These are phyloP conservation scores for Fraxinus xanthoxyloides DNA, from an alignment of 305 asterid species.

Conservation along the genomic window DNA sequence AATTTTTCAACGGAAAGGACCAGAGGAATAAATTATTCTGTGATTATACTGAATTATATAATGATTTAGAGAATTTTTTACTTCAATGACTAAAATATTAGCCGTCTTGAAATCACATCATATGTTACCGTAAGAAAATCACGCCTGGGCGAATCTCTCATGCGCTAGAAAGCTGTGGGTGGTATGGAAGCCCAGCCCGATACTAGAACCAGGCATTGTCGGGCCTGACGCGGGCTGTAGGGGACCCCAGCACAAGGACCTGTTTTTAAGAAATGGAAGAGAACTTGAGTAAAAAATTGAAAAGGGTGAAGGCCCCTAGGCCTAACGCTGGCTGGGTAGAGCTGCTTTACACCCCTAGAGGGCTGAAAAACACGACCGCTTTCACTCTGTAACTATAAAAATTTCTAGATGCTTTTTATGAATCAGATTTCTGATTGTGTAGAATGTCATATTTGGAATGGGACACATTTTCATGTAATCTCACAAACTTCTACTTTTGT, in stretches of 20 bases:
- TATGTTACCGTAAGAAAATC: neutral
- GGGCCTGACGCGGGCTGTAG: neutral
- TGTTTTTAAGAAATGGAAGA: neutral
- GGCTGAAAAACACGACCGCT: neutral
- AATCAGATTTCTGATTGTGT: neutral
- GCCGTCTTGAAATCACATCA: neutral
- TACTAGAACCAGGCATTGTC: neutral
- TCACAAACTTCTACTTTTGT: neutral
- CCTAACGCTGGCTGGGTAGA: neutral
- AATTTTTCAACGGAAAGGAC: neutral
- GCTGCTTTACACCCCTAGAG: neutral
- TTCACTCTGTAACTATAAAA: neutral
- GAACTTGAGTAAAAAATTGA: neutral
- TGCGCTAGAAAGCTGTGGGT: neutral
- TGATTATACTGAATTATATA: too few species aligned
- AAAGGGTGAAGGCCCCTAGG: neutral
- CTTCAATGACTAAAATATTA: neutral
- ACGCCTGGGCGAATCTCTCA: neutral
- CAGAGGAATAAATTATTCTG: neutral
- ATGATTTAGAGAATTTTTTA: neutral
- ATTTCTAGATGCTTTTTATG: neutral
- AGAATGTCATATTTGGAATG: neutral
- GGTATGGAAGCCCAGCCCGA: neutral
- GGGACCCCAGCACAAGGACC: neutral
- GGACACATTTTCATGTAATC: neutral